phyloP scores from a whole-genome alignment of 768 basidiomycete species.

The Naganishia vishniacii region DNA sequence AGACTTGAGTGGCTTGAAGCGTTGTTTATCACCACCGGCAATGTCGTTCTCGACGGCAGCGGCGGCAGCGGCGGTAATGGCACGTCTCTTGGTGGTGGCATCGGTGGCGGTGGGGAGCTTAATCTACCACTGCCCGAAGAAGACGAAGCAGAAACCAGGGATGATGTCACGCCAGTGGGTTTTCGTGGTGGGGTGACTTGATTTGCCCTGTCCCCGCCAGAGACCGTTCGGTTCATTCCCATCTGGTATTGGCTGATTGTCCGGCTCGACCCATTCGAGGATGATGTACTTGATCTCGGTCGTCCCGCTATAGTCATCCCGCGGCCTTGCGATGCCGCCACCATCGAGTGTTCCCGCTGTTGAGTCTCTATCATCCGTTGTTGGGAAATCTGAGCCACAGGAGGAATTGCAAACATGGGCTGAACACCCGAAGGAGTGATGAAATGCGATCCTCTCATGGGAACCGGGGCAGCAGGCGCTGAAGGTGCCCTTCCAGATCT shows the following conservation, averaged over 20 bases:
- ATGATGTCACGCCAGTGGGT: neutral
- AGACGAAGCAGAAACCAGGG: neutral
- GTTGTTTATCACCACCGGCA: neutral
- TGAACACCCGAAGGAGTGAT: conserved; percentile 14
- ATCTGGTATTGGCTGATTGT: conserved; percentile 2
- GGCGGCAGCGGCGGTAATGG: conserved; percentile 23
- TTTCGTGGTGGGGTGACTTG: conserved; percentile 6
- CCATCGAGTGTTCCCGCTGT: neutral
- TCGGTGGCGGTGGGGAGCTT: conserved; percentile 21
- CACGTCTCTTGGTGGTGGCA: conserved; percentile 18
- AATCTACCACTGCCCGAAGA: conserved; percentile 13
- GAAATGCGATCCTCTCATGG: conserved; percentile 24
- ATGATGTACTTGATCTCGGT: neutral
- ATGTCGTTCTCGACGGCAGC: neutral
- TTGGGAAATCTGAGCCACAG: neutral
- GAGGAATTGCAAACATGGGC: neutral
- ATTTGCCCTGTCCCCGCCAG: neutral
- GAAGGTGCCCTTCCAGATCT: conserved; percentile 6
- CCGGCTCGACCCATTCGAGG: neutral
- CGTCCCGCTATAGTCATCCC: neutral
- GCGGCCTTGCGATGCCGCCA: neutral
- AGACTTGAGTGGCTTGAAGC: neutral
- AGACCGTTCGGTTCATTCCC: neutral
- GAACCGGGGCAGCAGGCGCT: conserved; percentile 10
- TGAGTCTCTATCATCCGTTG: neutral